Conservation (phyloP, 176 grass and related monocot species). For the Puya raimondii region DNA sequence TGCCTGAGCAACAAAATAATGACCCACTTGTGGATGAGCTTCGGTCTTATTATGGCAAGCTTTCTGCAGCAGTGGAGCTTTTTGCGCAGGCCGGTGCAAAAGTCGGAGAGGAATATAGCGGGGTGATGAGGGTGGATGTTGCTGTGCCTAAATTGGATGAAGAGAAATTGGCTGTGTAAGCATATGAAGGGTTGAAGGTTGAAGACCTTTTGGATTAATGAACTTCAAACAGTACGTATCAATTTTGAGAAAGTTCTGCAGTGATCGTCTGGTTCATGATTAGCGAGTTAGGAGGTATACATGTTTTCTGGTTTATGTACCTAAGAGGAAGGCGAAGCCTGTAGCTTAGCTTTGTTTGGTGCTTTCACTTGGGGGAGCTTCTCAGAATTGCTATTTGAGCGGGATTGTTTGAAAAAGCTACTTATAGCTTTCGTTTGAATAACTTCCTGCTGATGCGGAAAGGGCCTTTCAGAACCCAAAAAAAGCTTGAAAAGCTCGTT, state of each 20-base stretch:
- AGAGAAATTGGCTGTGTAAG: constrained; percentile 16
- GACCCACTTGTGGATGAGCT: constrained; percentile 15
- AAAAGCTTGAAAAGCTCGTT: too few species aligned
- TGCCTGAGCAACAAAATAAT: neutral
- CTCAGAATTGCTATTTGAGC: too few species aligned
- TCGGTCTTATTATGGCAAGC: constrained; percentile 13
- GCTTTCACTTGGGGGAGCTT: too few species aligned
- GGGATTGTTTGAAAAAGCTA: too few species aligned
- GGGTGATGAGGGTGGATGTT: constrained; percentile 11
- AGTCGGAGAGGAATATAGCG: constrained; percentile 4
- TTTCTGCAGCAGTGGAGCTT: constrained; percentile 16
- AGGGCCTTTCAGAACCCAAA: too few species aligned
- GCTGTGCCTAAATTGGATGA: constrained; percentile 17
- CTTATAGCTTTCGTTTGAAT: too few species aligned
- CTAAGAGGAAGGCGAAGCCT: neutral
- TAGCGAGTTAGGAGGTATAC: neutral
- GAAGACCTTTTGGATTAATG: neutral
- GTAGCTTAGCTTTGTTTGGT: neutral
- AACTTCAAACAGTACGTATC: too few species aligned
- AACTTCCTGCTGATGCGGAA: too few species aligned
- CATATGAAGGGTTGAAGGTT: constrained; percentile 6
- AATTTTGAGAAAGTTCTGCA: too few species aligned
- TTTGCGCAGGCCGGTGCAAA: constrained; percentile 15
- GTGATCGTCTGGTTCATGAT: neutral
- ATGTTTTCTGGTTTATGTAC: neutral